Percentiles rank a stretch among this genome's conserved stretches.
Evolutionary conservation across 2,329 filamentous ascomycete species (phyloP).

Genomic region (Neofusicoccum cordaticola): DNA sequence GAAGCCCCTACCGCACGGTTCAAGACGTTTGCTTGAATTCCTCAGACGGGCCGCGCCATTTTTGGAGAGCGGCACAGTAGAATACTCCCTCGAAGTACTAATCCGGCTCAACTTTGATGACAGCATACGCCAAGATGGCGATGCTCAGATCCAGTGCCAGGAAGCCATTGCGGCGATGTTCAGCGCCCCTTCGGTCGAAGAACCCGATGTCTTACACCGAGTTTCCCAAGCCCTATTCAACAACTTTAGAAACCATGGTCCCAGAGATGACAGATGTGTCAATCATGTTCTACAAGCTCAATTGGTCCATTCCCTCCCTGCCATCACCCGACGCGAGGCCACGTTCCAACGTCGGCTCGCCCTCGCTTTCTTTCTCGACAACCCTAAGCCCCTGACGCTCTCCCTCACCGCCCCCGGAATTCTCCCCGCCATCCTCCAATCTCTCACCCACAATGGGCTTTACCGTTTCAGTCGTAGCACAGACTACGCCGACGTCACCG

Average conservation of each 20-base stretch:
- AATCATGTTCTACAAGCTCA: constrained; percentile 55
- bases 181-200: background rate
- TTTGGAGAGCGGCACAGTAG: background rate
- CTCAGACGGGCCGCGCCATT: constrained; percentile 26
- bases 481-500: constrained; percentile 67
- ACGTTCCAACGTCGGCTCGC: constrained; percentile 67
- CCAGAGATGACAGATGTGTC: constrained; percentile 25
- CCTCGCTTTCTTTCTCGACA: constrained; percentile 57
- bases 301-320: constrained; percentile 59
- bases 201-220: background rate
- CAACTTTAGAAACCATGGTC: constrained; percentile 29
- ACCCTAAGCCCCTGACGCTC: constrained; percentile 24
- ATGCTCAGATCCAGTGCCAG: background rate
- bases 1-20: constrained; percentile 22
- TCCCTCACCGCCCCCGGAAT: constrained; percentile 26
- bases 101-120: constrained; percentile 18
- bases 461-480: constrained; percentile 57
- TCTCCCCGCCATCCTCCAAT: constrained; percentile 24
- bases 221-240: constrained; percentile 22
- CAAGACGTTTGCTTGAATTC: constrained; percentile 25
- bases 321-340: constrained; percentile 50
- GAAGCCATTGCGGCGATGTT: constrained; percentile 20
- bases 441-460: constrained; percentile 37
- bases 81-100: constrained; percentile 12
- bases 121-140: constrained; percentile 2